phyloP scores from a whole-genome alignment of 805 yeast species.

The Barnettozyma sp. region DNA sequence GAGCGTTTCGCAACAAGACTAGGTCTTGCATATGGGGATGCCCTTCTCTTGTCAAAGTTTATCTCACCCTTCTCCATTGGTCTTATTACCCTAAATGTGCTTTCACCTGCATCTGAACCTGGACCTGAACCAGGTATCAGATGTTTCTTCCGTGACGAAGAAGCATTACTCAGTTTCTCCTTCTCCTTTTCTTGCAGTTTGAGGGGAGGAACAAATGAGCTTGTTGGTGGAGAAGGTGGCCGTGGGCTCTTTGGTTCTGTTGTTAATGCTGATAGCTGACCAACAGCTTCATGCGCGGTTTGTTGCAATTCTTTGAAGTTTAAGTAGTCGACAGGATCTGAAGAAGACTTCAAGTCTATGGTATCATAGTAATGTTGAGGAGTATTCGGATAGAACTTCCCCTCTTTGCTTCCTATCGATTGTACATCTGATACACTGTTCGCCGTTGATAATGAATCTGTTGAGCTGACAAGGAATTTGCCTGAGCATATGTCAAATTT shows the following conservation, averaged over 20 bases:
- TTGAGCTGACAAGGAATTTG: slow-evolving; percentile 30
- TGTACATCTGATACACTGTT: slow-evolving; percentile 45
- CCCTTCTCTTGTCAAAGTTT: slow-evolving; percentile 73
- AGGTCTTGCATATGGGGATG: slow-evolving; percentile 60
- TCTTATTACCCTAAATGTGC: slow-evolving; percentile 61
- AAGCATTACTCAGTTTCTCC: slow-evolving; percentile 2
- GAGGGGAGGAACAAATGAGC: neutral
- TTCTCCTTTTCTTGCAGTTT: neutral
- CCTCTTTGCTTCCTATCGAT: slow-evolving; percentile 43
- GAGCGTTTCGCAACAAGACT: slow-evolving; percentile 61
- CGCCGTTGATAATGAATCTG: slow-evolving; percentile 27
- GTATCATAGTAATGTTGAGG: slow-evolving; percentile 57
- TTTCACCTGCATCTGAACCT: slow-evolving; percentile 23
- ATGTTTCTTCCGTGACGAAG: slow-evolving; percentile 14
- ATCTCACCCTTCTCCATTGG: slow-evolving; percentile 61
- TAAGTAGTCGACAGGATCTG: slow-evolving; percentile 42
- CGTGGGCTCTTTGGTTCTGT: neutral
- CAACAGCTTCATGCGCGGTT: neutral
- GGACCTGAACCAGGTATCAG: no score
- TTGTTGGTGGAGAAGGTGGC: neutral
- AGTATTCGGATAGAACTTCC: slow-evolving; percentile 49
- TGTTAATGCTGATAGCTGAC: slow-evolving; percentile 1
- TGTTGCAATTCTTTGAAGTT: slow-evolving; percentile 37
- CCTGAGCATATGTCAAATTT: slow-evolving; percentile 29
- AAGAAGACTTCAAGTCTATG: slow-evolving; percentile 30